These are phyloP conservation scores for Aspergillus affinis DNA, from an alignment of 495 filamentous ascomycete species.

Conservation along the genomic window DNA sequence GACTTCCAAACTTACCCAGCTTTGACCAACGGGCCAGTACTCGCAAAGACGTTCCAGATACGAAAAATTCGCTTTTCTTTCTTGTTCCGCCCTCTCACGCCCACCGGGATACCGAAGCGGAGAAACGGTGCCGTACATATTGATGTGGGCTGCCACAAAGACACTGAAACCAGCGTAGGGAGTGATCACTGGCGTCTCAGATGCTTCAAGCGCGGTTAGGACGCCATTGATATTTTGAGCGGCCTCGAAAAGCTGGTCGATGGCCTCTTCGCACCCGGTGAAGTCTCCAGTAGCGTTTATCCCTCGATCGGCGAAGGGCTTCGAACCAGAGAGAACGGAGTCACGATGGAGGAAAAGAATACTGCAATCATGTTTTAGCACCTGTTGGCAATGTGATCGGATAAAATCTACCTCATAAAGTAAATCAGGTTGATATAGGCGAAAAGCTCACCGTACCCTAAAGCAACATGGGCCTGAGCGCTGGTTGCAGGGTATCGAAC, in stretches of 20 bases:
- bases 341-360: slow-evolving; percentile 45
- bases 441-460: slow-evolving; percentile 45
- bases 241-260: slow-evolving; percentile 38
- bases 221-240: slow-evolving; percentile 40
- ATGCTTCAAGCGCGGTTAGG: slow-evolving; percentile 36
- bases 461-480: slow-evolving; percentile 41
- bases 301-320: slow-evolving; percentile 26
- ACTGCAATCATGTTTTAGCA: slow-evolving; percentile 16
- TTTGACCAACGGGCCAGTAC: slow-evolving; percentile 43
- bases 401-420: slow-evolving; percentile 39
- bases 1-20: slow-evolving; percentile 31
- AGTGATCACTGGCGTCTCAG: slow-evolving; percentile 39
- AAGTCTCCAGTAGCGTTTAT: slow-evolving; percentile 15
- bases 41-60: slow-evolving; percentile 41
- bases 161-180: slow-evolving; percentile 48
- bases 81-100: slow-evolving; percentile 34
- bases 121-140: slow-evolving; percentile 46
- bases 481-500: slow-evolving; percentile 40
- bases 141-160: slow-evolving; percentile 46
- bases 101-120: slow-evolving; percentile 41
- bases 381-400: background rate
- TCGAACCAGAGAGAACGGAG: slow-evolving; percentile 37
- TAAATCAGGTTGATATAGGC: slow-evolving; percentile 47
- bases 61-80: slow-evolving; percentile 35
- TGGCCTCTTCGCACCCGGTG: slow-evolving; percentile 22